Evolutionary conservation across 108 stramenopile species (phyloP).

Genomic region (Aurantiochytrium sp.): DNA sequence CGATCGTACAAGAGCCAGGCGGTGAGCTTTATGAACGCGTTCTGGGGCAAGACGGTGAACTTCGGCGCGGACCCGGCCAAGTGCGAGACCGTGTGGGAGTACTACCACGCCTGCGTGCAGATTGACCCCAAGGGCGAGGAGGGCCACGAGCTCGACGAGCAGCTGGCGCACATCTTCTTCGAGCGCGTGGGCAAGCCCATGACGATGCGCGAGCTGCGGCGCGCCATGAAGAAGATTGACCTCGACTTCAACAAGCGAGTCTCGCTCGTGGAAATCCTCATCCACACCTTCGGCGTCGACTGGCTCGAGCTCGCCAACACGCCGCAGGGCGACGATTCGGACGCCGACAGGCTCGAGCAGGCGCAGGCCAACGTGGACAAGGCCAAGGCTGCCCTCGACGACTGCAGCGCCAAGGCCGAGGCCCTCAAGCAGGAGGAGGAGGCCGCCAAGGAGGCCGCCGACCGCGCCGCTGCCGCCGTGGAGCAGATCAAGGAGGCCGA

Average conservation of each 20-base stretch:
- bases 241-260: conserved; percentile 7
- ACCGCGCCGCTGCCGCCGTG: neutral
- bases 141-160: conserved; percentile 28
- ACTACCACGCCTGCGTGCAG: neutral
- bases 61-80: neutral
- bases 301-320: conserved; percentile 7
- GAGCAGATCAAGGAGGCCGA: neutral
- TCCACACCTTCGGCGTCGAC: neutral
- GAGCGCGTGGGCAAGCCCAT: conserved; percentile 1
- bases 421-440: neutral
- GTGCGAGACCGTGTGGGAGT: neutral
- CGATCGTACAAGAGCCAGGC: neutral
- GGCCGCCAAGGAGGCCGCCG: neutral
- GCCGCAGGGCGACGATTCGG: neutral
- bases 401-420: neutral
- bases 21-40: neutral
- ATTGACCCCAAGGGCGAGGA: neutral
- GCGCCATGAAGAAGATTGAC: neutral
- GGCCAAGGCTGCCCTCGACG: conserved; percentile 16
- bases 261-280: neutral
- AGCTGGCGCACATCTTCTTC: conserved; percentile 5
- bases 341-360: neutral
- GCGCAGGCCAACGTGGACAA: neutral
- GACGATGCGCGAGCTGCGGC: neutral
- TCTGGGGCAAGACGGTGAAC: neutral